A percentile compares a stretch with the other conserved stretches of the same genome.
Evolutionary conservation across 192 early-diverging fungal genomes (phyloP).

Genomic region (Rhizophagus clarus): DNA sequence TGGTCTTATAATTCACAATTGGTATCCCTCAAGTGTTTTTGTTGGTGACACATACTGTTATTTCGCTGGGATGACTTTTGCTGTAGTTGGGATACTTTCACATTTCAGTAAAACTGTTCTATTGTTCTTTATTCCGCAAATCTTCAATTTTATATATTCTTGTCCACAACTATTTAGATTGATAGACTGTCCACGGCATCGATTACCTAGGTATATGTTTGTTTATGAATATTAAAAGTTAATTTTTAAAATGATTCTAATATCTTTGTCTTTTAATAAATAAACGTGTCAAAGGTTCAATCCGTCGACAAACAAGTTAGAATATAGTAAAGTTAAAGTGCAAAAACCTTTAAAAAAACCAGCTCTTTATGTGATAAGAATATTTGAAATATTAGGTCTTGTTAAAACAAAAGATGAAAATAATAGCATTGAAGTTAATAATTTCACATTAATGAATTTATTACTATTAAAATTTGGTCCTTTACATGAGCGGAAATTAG

Average conservation of each 20-base stretch:
- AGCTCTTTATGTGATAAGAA: slow-evolving; percentile 25
- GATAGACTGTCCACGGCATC: slow-evolving; percentile 94
- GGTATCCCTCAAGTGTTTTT: slow-evolving; percentile 91
- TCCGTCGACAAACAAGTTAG: slow-evolving; percentile 23
- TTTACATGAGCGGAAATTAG: slow-evolving; percentile 67
- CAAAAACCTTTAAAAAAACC: slow-evolving; percentile 13
- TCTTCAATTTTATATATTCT: slow-evolving; percentile 97
- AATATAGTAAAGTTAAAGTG: not conserved
- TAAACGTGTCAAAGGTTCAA: slow-evolving; percentile 21
- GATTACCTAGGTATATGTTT: slow-evolving; percentile 75
- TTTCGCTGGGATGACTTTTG: slow-evolving; percentile 99
- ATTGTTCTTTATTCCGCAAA: slow-evolving; percentile 93
- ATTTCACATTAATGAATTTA: slow-evolving; percentile 92
- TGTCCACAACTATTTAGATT: slow-evolving; percentile 92
- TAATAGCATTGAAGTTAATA: slow-evolving; percentile 67
- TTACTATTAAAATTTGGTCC: slow-evolving; percentile 80
- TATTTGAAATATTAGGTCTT: slow-evolving; percentile 28
- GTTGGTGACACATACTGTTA: slow-evolving; percentile 97
- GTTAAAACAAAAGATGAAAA: slow-evolving; percentile 28
- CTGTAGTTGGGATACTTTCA: slow-evolving; percentile 92
- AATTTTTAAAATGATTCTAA: slow-evolving; percentile 35
- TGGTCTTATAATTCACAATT: slow-evolving; percentile 86
- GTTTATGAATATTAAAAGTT: slow-evolving; percentile 27
- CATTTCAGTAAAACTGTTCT: slow-evolving; percentile 94
- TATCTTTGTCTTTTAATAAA: slow-evolving; percentile 23